Evolutionary conservation across 805 yeast genomes (phyloP), one percentile per base, ranked within the genome.

Genomic region (Ogataea angusta): DNA sequence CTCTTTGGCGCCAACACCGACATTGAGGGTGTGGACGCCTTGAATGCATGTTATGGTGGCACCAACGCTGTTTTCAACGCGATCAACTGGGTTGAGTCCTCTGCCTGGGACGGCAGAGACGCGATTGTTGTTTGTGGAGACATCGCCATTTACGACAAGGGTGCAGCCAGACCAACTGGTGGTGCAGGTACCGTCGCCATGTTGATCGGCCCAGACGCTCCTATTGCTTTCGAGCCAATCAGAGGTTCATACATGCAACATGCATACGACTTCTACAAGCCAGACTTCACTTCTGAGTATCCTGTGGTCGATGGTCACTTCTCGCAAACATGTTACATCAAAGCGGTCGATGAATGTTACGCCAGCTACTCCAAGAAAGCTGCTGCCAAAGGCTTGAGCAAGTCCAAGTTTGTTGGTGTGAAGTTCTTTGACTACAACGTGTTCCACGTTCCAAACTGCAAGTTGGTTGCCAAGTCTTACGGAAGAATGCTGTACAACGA

Each of bases 131-230:
- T 91, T 16, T 82, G 93, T 62, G 98, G 97, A 68, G 99, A 93
- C 68, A 93, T 93, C 66, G 99, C 99, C 60, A 82, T 93, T 54
- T 93, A 93, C 69, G 89, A 90, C 57, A 79, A 90, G 70, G 99
- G 99, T 64, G 84, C 95, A 27, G 99, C 99, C 42, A 84, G 99
- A 76, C 99, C 99, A 61, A 93, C 99, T 39, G 99, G 99, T 66
- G 99, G 99, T 72, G 97, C 95, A 40, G 99, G 99, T 63, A 76
- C 95, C 34, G 95, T 91, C 46, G 99, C 99, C 31, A 57, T 93
- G 62, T 79, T 85, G 63, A 86, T 93, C 57, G 99, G 99, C 37
- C 96, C 98, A 38, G 95, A 93, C 62, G 97, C 99, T 29, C 99
- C 99, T 52, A 76, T 93, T 53, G 96, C 87, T 29, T 82, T 93